A percentile compares a stretch with the other conserved stretches of the same genome.
phyloP scores from a whole-genome alignment of 139 green algal species.

The Axilococcus clingmanii region DNA sequence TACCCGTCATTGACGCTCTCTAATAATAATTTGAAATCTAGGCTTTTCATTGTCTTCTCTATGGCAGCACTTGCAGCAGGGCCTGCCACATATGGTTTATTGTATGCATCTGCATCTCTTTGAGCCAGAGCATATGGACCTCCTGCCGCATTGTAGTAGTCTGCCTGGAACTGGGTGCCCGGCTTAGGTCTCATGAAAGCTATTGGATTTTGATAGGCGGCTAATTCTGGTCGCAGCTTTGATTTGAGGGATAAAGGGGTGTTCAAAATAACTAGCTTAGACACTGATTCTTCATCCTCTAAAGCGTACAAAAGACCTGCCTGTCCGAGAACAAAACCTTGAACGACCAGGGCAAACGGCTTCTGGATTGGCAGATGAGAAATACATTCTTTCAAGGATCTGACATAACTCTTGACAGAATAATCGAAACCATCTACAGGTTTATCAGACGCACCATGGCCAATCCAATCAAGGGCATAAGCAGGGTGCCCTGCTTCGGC shows the following conservation, averaged over 20 bases:
- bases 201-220: constrained; percentile 60
- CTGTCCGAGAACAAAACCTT: constrained; percentile 64
- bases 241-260: constrained; percentile 46
- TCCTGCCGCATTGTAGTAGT: constrained; percentile 41
- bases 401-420: constrained; percentile 37
- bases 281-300: constrained; percentile 35
- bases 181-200: constrained; percentile 55
- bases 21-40: constrained; percentile 41
- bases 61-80: constrained; percentile 39
- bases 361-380: constrained; percentile 27
- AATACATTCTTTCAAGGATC: constrained; percentile 35
- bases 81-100: constrained; percentile 26
- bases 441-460: constrained; percentile 56
- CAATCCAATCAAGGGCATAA: constrained; percentile 57
- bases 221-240: constrained; percentile 63
- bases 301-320: constrained; percentile 58
- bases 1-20: constrained; percentile 47
- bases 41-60: constrained; percentile 41
- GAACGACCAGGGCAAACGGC: constrained; percentile 28
- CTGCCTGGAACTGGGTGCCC: constrained; percentile 2
- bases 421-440: constrained; percentile 36
- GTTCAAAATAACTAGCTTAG: constrained; percentile 62
- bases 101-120: constrained; percentile 13
- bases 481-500: constrained; percentile 41
- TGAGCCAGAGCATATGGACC: constrained; percentile 45